Conservation (phyloP, 176 grass and related monocot species). For the Elaeis guineensis region DNA sequence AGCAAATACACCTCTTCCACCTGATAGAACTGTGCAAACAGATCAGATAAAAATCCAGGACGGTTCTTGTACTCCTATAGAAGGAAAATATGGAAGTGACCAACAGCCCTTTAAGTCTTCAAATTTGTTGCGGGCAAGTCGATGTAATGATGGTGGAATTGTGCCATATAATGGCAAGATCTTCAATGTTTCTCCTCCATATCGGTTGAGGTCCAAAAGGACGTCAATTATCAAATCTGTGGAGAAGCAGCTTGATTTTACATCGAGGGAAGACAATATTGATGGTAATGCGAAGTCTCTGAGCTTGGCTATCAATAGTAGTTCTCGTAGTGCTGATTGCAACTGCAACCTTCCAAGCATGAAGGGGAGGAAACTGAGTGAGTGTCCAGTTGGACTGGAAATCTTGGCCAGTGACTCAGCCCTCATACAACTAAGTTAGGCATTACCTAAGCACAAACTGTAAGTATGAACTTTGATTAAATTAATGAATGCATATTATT, state of each 20-base stretch:
- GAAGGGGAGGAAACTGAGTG: slow-evolving; percentile 21
- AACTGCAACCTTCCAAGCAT: slow-evolving; percentile 14
- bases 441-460: slow-evolving; percentile 20
- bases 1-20: slow-evolving; percentile 29
- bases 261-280: slow-evolving; percentile 25
- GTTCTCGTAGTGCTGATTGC: slow-evolving; percentile 27
- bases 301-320: slow-evolving; percentile 27
- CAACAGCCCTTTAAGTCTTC: slow-evolving; percentile 30
- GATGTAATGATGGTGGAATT: slow-evolving; percentile 22
- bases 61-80: slow-evolving; percentile 37
- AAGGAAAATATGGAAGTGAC: slow-evolving; percentile 21
- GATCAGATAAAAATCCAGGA: slow-evolving; percentile 25
- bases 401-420: slow-evolving; percentile 19
- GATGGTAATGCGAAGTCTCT: slow-evolving; percentile 29
- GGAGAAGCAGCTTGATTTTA: slow-evolving; percentile 90
- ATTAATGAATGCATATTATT: neutral
- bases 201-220: slow-evolving; percentile 73
- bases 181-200: slow-evolving; percentile 70
- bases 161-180: slow-evolving; percentile 26
- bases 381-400: slow-evolving; percentile 27
- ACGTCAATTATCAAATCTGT: slow-evolving; percentile 49
- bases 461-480: slow-evolving; percentile 29
- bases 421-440: slow-evolving; percentile 25
- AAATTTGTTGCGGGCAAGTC: slow-evolving; percentile 31
- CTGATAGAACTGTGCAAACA: slow-evolving; percentile 30